Conservation (phyloP, 805 yeast genomes). For the Candida suzukii region DNA sequence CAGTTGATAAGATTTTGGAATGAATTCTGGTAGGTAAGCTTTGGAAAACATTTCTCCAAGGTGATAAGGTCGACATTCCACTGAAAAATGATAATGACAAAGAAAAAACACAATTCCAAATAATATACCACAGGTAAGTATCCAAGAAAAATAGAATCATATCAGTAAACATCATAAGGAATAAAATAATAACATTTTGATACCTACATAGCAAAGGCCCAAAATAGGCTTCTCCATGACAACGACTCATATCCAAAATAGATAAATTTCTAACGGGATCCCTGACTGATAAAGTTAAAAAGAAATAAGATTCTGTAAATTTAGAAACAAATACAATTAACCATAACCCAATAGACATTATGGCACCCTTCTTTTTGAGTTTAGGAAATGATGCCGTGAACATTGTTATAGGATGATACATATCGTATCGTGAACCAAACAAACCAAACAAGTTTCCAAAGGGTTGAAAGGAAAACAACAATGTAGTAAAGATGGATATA, state of each 20-base stretch:
- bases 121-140: constrained; percentile 51
- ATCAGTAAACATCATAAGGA: constrained; percentile 36
- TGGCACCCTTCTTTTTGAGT: constrained; percentile 29
- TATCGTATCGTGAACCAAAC: background rate
- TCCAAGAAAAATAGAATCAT: constrained; percentile 45
- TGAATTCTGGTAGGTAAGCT: constrained; percentile 44
- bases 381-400: constrained; percentile 39
- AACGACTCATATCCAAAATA: constrained; percentile 33
- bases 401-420: constrained; percentile 28
- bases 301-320: constrained; percentile 46
- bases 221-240: constrained; percentile 34
- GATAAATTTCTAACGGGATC: constrained; percentile 45
- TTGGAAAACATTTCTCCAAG: constrained; percentile 50
- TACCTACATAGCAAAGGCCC: constrained; percentile 35
- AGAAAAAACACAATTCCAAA: constrained; percentile 47
- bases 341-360: constrained; percentile 42
- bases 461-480: constrained; percentile 36
- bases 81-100: constrained; percentile 40
- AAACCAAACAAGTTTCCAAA: background rate
- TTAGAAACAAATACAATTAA: constrained; percentile 39
- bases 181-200: constrained; percentile 35
- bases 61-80: constrained; percentile 50
- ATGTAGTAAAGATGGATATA: constrained; percentile 33
- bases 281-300: constrained; percentile 43
- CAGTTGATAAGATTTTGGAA: constrained; percentile 37